Percentiles rank a stretch among this genome's conserved stretches.
These are phyloP conservation scores for Scheffersomyces stipitis DNA, from an alignment of 805 yeast species.

Conservation along the genomic window DNA sequence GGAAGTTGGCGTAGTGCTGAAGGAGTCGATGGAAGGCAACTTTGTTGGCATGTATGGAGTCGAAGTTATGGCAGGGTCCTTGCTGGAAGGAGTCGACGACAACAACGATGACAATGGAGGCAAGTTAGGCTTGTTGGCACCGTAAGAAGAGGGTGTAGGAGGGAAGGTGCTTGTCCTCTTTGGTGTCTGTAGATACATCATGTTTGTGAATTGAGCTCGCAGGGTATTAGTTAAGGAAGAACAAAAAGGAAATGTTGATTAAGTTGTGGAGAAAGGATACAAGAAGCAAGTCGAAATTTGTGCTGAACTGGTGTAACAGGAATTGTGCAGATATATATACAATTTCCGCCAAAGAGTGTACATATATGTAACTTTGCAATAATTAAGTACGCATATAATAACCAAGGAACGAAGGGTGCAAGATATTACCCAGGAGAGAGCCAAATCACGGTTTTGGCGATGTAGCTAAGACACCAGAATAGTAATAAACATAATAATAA, in stretches of 20 bases:
- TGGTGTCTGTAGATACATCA: slow-evolving; percentile 33
- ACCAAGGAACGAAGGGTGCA: too few species aligned
- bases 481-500: too few species aligned
- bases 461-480: too few species aligned
- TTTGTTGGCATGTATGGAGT: slow-evolving; percentile 15
- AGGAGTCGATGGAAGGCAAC: slow-evolving; percentile 27
- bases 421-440: too few species aligned
- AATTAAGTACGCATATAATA: too few species aligned
- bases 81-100: slow-evolving; percentile 15
- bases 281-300: slow-evolving; percentile 1
- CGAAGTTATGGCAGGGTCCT: slow-evolving; percentile 1
- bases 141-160: slow-evolving; percentile 18
- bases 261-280: slow-evolving; percentile 1
- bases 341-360: too few species aligned
- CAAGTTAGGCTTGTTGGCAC: slow-evolving; percentile 24
- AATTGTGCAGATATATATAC: too few species aligned
- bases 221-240: slow-evolving; percentile 1
- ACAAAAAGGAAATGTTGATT: slow-evolving; percentile 1
- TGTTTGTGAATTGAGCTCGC: slow-evolving; percentile 4
- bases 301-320: background rate
- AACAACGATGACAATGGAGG: slow-evolving; percentile 39
- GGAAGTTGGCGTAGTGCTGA: slow-evolving; percentile 3
- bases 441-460: too few species aligned
- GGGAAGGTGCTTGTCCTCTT: slow-evolving; percentile 28
- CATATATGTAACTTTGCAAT: too few species aligned